Base-by-base conservation (phyloP, 2,329 filamentous ascomycete genomes). In the Penicillium sp. region DNA sequence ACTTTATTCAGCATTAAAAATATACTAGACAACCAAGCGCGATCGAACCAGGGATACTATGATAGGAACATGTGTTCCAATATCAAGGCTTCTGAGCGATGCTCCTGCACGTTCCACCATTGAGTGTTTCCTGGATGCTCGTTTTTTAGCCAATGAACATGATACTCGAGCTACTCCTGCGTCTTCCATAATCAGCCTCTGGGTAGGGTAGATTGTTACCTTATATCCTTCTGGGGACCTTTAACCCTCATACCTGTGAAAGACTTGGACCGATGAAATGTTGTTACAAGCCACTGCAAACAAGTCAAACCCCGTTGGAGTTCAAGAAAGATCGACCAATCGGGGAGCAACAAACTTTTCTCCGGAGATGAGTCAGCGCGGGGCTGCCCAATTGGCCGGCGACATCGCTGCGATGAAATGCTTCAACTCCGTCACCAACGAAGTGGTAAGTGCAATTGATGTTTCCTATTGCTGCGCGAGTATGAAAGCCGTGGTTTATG, bases 331-430 rank as follows among this genome's bases (percentile, higher is more conserved):
- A 4, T 1, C 16, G 14, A 13, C 59, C 59, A 62, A 62, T 61
- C 51, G 44, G 21, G 34, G 38, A 42, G 27, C 9, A 16, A 5
- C 48, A 54, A 45, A 44, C 22, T 34, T 38, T 45, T 47, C 42
- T 32, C 34, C 42, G 24, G 21, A 6, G 48, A 41, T 59, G 56
- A 63, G 49, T 64, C 56, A 63, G 38, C 58, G 55, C 57, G 53
- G 61, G 59, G 59, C 54, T 41, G 43, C 45, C 21, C 39, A 27
- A 27, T 6, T 55, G 41, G 52, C 38, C 36, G 46, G 67, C 67
- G 70, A 71, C 66, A 71, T 72, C 70, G 68, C 69, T 62, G 55
- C 32, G 32, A 53, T 58, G 44, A 48, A 54, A 56, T 56, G 60
- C 40, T 54, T 57, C 53, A 59, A 53, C 42, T 45, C 58, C 45